Percentiles rank a stretch among this genome's conserved stretches.
Evolutionary conservation across 257 asterid genomes (phyloP).

Genomic region (Schizonepeta tenuifolia): DNA sequence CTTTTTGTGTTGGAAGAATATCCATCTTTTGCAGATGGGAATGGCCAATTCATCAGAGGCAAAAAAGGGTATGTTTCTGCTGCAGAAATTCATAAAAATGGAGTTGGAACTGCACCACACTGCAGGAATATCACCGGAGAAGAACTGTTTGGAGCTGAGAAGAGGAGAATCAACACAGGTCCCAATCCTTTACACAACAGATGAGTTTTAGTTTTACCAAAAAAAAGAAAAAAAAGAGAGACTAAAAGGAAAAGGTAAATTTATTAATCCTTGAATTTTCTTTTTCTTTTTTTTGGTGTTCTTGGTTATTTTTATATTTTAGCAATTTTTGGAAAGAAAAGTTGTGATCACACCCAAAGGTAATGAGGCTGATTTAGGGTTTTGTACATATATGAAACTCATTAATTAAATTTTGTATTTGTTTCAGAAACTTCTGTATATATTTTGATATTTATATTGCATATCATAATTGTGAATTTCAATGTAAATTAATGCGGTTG

Average conservation of each 20-base stretch:
- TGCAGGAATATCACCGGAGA: background rate
- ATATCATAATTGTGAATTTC: background rate
- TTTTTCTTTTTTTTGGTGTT: background rate
- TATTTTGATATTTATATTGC: background rate
- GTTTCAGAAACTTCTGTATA: background rate
- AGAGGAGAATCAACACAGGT: constrained; percentile 6
- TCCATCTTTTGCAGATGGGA: constrained; percentile 4
- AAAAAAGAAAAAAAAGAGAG: background rate
- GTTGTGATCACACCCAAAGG: no score
- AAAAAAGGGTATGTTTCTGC: background rate
- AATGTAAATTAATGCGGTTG: background rate
- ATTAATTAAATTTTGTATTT: background rate
- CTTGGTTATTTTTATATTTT: no score
- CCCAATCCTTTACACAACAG: constrained; percentile 15
- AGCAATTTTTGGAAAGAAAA: background rate
- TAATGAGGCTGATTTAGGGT: no score
- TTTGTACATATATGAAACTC: background rate
- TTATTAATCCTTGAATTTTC: background rate
- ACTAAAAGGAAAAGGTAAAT: no score
- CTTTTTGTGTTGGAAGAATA: background rate
- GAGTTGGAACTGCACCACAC: background rate
- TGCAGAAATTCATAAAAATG: background rate
- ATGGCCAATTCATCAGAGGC: background rate
- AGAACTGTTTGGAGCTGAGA: background rate
- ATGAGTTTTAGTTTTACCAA: background rate